phyloP scores from a whole-genome alignment of 1,284 basidiomycete genomes.

The Phlebopus sp. region DNA sequence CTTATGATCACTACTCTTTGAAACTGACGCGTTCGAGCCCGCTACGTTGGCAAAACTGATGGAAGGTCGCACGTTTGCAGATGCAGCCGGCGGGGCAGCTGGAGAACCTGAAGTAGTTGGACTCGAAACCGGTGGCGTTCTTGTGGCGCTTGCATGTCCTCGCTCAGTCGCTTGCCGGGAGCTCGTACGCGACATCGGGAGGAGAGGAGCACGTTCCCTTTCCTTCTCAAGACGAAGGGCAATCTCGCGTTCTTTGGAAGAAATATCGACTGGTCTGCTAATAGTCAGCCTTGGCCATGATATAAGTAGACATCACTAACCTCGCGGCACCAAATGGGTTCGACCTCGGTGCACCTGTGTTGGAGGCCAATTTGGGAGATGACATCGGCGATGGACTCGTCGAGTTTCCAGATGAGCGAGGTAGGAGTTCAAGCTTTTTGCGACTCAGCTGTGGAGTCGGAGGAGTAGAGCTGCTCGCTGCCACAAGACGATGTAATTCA shows the following conservation, averaged over 20 bases:
- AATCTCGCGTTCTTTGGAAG: conserved; percentile 74
- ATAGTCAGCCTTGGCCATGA: conserved; percentile 8
- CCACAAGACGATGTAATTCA: conserved; percentile 10
- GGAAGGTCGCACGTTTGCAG: conserved; percentile 54
- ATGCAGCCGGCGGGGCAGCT: conserved; percentile 20
- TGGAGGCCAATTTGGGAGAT: conserved; percentile 62
- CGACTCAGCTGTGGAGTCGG: conserved; percentile 77
- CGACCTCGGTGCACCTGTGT: conserved; percentile 43
- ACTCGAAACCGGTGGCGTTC: conserved; percentile 34
- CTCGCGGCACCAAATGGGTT: conserved; percentile 89
- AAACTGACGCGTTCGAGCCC: conserved; percentile 39
- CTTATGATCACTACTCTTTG: conserved; percentile 28
- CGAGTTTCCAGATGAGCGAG: conserved; percentile 65
- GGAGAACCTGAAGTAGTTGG: conserved; percentile 31
- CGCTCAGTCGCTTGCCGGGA: conserved; percentile 64
- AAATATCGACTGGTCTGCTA: conserved; percentile 80
- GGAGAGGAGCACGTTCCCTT: conserved; percentile 49
- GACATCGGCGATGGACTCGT: conserved; percentile 68
- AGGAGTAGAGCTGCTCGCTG: conserved; percentile 70
- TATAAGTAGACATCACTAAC: conserved; percentile 38
- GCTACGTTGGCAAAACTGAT: conserved; percentile 71
- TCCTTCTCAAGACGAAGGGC: conserved; percentile 68
- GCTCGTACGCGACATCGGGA: conserved; percentile 66
- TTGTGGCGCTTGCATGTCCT: conserved; percentile 34
- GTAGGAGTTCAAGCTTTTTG: conserved; percentile 79